Conservation (phyloP, 2,329 filamentous ascomycete genomes). For the Amauroascus niger region DNA sequence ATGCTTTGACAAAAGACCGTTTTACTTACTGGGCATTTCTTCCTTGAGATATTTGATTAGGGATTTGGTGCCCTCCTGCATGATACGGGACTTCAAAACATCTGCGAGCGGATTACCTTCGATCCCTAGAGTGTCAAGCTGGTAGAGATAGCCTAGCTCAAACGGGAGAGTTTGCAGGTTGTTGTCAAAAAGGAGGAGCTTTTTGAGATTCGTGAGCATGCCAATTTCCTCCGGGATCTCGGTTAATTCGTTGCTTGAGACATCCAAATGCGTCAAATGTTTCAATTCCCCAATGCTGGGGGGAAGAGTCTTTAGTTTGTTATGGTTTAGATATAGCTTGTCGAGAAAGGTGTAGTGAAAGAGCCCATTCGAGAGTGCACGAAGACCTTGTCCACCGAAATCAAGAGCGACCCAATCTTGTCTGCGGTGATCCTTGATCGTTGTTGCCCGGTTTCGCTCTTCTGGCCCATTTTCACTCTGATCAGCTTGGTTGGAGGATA, state of each 20-base stretch:
- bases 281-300: conserved; percentile 71
- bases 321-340: conserved; percentile 87
- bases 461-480: conserved; percentile 43
- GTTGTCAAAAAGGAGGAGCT: conserved; percentile 83
- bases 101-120: conserved; percentile 80
- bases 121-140: conserved; percentile 79
- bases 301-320: conserved; percentile 75
- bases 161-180: conserved; percentile 69
- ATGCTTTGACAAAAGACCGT: conserved; percentile 13
- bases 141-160: conserved; percentile 80
- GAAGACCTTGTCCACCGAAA: conserved; percentile 88
- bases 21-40: conserved; percentile 64
- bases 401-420: conserved; percentile 92
- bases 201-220: conserved; percentile 89
- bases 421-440: conserved; percentile 46
- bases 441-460: conserved; percentile 56
- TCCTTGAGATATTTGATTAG: conserved; percentile 77
- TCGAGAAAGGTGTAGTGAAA: conserved; percentile 85
- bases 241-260: conserved; percentile 76
- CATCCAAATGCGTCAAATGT: conserved; percentile 70
- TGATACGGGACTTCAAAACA: conserved; percentile 67
- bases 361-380: conserved; percentile 66
- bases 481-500: conserved; percentile 41
- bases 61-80: conserved; percentile 77
- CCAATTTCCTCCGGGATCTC: conserved; percentile 82